Evolutionary conservation across 306 rosid species (phyloP), one percentile per base, ranked within the genome.

Genomic region (Notholithocarpus densiflorus): DNA sequence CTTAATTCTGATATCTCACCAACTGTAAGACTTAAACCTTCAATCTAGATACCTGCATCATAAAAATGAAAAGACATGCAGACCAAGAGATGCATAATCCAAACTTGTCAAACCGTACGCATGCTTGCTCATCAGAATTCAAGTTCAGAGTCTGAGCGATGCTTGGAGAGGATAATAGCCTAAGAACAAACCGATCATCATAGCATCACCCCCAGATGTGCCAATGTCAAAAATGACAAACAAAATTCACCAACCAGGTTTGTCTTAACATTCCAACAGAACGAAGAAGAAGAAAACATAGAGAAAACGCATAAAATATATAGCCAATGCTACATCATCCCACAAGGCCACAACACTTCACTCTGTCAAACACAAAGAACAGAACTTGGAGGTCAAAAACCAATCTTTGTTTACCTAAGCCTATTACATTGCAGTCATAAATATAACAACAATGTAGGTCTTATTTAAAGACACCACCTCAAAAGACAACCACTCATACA

Each of bases 321-420:
- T 69, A 24, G 76, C 71, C 61, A 68, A 80, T 9, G 68, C 75
- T 75, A 80, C 55, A 45, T 18, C 77, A 75, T 45, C 70, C n/a
- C 29, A 80, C 23, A 11, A 55, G 17, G 73, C 61, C 29, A 80
- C 27, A 14, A 55, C 21, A 75, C 60, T 71, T 74, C 76, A 81
- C 96, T 89, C 91, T 88, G 90, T 74, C 80, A 82, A 82, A 74
- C 84, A 81, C 45, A 85, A 87, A 79, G 80, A 73, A 73, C 87
- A 87, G 78, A 83, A 87, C 77, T 79, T 56, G 32, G 68, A 20
- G 19, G 32, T 56, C 53, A 60, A 75, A 56, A 75, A 19, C 55
- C 21, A 74, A 60, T 71, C 71, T 54, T 60, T 21, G 23, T 23
- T 80, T 71, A 80, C 77, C 62, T 72, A 73, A 73, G 73, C 68